These are phyloP conservation scores for Microstegium vimineum DNA, from an alignment of 176 grass and related monocot species.

Conservation along the genomic window DNA sequence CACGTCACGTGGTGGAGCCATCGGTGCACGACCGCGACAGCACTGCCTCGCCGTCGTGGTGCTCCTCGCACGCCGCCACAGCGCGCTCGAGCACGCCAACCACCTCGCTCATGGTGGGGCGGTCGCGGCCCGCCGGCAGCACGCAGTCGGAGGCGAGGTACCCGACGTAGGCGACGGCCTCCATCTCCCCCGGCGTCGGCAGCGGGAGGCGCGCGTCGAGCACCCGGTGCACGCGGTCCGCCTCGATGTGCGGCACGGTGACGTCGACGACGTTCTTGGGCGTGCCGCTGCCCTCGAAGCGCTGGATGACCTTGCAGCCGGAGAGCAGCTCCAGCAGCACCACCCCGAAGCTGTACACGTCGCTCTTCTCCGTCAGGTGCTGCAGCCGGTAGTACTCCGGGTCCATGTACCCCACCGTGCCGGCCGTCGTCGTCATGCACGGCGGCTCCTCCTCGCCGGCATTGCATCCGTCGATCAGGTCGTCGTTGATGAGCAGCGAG, in stretches of 20 bases:
- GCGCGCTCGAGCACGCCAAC: conserved; percentile 70
- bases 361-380: conserved; percentile 81
- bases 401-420: conserved; percentile 98
- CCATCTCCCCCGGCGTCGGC: conserved; percentile 80
- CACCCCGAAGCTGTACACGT: conserved; percentile 95
- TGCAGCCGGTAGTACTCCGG: conserved; percentile 93
- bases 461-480: background rate
- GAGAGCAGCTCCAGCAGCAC: conserved; percentile 78
- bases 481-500: conserved; percentile 48
- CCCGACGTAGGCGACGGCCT: conserved; percentile 76
- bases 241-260: conserved; percentile 59
- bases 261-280: conserved; percentile 85
- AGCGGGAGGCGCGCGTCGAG: conserved; percentile 70
- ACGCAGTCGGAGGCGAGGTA: conserved; percentile 81
- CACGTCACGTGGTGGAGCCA: conserved; percentile 54
- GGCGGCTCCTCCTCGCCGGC: conserved; percentile 16
- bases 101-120: conserved; percentile 89
- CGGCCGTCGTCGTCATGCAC: conserved; percentile 51
- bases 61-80: conserved; percentile 42
- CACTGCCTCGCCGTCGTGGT: conserved; percentile 1
- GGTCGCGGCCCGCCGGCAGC: conserved; percentile 30
- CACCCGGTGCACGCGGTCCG: conserved; percentile 64
- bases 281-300: conserved; percentile 61
- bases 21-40: conserved; percentile 64
- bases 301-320: conserved; percentile 66